phyloP scores from a whole-genome alignment of 768 basidiomycete genomes.

The Calocybe indica region DNA sequence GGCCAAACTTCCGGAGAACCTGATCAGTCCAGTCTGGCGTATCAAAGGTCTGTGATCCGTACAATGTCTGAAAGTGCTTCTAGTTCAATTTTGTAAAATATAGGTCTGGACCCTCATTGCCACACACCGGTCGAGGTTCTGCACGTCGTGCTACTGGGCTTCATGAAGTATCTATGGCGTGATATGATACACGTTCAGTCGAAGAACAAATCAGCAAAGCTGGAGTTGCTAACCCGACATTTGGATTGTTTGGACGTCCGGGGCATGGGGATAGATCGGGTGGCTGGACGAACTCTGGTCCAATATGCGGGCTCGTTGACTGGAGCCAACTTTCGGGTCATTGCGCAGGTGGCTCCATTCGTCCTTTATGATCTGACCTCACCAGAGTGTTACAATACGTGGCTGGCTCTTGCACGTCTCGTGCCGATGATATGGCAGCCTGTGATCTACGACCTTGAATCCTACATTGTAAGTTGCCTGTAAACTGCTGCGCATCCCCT shows the following conservation, averaged over 20 bases:
- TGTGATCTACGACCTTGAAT: too few relatives aligned
- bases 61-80: too few relatives aligned
- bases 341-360: constrained; percentile 30
- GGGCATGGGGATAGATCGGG: not conserved
- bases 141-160: constrained; percentile 37
- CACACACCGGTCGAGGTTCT: constrained; percentile 40
- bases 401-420: too few relatives aligned
- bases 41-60: too few relatives aligned
- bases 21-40: too few relatives aligned
- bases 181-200: constrained; percentile 24
- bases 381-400: constrained; percentile 1
- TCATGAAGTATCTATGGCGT: constrained; percentile 46
- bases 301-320: constrained; percentile 28
- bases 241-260: not conserved
- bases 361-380: constrained; percentile 31
- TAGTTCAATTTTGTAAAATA: too few relatives aligned
- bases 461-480: too few relatives aligned
- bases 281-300: not conserved
- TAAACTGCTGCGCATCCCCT: too few relatives aligned
- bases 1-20: too few relatives aligned
- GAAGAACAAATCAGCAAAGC: constrained; percentile 18
- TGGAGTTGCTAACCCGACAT: not conserved
- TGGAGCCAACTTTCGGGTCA: constrained; percentile 25
- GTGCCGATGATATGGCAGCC: too few relatives aligned
- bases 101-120: constrained; percentile 39